Base-by-base conservation (phyloP, 2,329 filamentous ascomycete genomes). In the Xylaria sp. region DNA sequence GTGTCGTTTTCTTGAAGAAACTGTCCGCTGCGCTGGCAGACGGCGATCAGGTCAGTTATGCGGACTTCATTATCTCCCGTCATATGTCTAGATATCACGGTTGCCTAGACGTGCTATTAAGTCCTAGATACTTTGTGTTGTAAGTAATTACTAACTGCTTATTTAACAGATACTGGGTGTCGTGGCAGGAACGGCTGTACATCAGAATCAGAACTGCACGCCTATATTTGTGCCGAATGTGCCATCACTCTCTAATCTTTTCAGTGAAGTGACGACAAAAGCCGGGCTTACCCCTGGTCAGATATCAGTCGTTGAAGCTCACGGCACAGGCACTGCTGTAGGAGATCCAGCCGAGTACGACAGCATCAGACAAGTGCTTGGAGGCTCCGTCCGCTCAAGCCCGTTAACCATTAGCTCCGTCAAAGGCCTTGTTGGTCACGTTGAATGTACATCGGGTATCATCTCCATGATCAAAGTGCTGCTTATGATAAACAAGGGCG, bases 1-100 rank as follows among this genome's bases (percentile, higher is more conserved):
- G 74, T 0, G 72, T 78, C 0, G 72, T 89, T 0, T 73, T 87
- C 1, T 69, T 89, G 0, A 89, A 89, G 77, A 80, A 75, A 1
- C 71, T 87, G 0, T 77, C 79, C 0, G 74, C 79, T 9, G 87
- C 87, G 0, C 25, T 87, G 0, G 75, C 75, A 1, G 85, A 86
- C 37, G 82, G 83, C 0, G 82, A 89, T 69, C 76, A 76, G 0
- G 78, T 85, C 15, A 50, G 61, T 57, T 28, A 37, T 23, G 28
- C 3, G 10, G 23, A 64, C 1, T 46, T 9, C 37, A 39, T 25
- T 0, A 46, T n/a, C n/a, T 0, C 3, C 18, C 18, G 34, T 31
- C 1, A 1, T 41, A 5, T 20, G 12, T 28, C 12, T n/a, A 3
- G n/a, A 8, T 23, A 20, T 0, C 12, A 6, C 0, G 7, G 20